phyloP scores from a whole-genome alignment of 2,329 filamentous ascomycete species.

The Fusarium domesticum region DNA sequence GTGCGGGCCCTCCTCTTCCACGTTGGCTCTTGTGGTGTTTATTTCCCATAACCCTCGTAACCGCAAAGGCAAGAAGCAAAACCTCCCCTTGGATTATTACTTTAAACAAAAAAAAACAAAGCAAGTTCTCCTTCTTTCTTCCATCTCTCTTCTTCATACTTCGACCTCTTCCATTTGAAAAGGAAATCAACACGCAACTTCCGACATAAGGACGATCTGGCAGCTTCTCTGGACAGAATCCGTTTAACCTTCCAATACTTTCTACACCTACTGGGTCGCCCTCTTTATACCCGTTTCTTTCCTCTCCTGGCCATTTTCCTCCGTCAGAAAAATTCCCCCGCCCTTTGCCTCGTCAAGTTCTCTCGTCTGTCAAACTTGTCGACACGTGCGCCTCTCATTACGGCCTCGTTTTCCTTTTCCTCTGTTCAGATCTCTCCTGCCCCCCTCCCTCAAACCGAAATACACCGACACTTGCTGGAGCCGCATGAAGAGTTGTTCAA shows the following conservation, averaged over 20 bases:
- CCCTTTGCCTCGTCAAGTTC: conserved; percentile 30
- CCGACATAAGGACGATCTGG: no score
- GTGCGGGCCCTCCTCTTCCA: neutral
- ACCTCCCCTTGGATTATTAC: no score
- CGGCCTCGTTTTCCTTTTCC: conserved; percentile 21
- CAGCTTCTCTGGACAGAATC: conserved; percentile 12
- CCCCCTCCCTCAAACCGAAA: conserved; percentile 15
- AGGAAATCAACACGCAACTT: no score
- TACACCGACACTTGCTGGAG: conserved; percentile 25
- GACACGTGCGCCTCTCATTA: conserved; percentile 32
- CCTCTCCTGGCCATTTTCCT: conserved; percentile 21
- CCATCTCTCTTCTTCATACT: no score
- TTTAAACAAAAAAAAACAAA: no score
- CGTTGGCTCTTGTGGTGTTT: no score
- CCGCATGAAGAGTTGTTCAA: conserved; percentile 39
- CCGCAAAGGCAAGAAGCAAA: neutral
- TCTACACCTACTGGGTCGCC: conserved; percentile 8
- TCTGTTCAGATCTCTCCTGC: conserved; percentile 6
- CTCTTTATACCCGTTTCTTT: conserved; percentile 26
- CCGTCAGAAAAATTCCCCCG: conserved; percentile 27
- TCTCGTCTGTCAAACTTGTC: conserved; percentile 28
- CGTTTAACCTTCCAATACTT: conserved; percentile 16
- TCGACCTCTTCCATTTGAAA: no score
- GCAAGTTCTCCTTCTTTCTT: no score
- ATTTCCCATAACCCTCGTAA: neutral